Evolutionary conservation across 2,329 filamentous ascomycete genomes (phyloP).

Genomic region (Tricladium varicosporioides): DNA sequence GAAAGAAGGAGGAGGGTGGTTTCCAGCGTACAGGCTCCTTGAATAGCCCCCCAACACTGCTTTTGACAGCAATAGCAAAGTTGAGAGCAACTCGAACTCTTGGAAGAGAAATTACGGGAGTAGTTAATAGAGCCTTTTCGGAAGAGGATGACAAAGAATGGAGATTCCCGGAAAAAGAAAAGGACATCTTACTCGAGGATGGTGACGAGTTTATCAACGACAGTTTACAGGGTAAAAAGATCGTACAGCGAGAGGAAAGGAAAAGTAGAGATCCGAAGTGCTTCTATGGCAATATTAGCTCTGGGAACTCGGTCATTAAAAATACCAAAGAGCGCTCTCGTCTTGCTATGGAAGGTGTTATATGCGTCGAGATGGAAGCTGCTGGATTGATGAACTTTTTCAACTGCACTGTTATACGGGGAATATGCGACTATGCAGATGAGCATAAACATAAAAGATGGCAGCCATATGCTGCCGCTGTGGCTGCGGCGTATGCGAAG

Average conservation of each 20-base stretch:
- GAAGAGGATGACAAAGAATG: background rate
- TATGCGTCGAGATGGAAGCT: slow-evolving; percentile 26
- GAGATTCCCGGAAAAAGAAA: background rate
- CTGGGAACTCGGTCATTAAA: background rate
- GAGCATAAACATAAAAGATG: slow-evolving; percentile 34
- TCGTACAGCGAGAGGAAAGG: background rate
- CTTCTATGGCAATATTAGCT: background rate
- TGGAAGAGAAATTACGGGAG: background rate
- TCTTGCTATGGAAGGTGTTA: background rate
- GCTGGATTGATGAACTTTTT: background rate
- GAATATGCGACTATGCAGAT: slow-evolving; percentile 18
- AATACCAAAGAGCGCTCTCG: background rate
- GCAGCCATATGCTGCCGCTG: slow-evolving; percentile 37
- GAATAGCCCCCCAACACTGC: slow-evolving; percentile 15
- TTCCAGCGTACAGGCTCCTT: slow-evolving; percentile 12
- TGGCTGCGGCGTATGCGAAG: slow-evolving; percentile 31
- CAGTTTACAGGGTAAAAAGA: background rate
- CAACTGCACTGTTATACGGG: slow-evolving; percentile 28
- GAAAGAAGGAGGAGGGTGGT: slow-evolving; percentile 10
- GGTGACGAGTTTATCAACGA: background rate
- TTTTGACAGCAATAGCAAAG: slow-evolving; percentile 11
- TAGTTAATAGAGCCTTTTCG: background rate
- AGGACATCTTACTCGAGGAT: background rate
- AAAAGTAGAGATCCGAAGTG: background rate
- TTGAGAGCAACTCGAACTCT: slow-evolving; percentile 3